phyloP scores from a whole-genome alignment of 2,329 filamentous ascomycete species.

The Penicillium sp. region DNA sequence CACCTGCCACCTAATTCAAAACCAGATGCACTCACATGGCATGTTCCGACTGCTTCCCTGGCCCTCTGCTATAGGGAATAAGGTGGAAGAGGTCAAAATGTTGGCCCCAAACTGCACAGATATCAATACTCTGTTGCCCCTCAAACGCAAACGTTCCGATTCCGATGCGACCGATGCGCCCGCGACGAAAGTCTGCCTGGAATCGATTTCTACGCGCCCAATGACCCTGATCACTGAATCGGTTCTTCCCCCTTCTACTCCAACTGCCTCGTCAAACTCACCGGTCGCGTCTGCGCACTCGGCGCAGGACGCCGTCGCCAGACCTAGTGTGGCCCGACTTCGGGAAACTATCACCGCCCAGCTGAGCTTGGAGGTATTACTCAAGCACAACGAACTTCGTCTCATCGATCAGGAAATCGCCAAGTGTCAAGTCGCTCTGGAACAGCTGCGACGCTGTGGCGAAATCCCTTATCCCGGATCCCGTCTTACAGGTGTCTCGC shows the following conservation, averaged over 20 bases:
- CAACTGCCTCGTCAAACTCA: conserved; percentile 8
- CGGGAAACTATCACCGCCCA: conserved; percentile 78
- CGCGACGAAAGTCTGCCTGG: conserved; percentile 33
- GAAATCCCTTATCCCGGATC: conserved; percentile 84
- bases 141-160: conserved; percentile 59
- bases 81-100: conserved; percentile 47
- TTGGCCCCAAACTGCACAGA: conserved; percentile 36
- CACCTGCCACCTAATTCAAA: conserved; percentile 13
- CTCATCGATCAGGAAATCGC: conserved; percentile 94
- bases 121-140: conserved; percentile 36
- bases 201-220: conserved; percentile 18
- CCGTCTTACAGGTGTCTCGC: conserved; percentile 56
- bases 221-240: conserved; percentile 5
- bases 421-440: conserved; percentile 89
- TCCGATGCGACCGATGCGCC: conserved; percentile 45
- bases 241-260: conserved; percentile 3
- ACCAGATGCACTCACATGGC: conserved; percentile 40
- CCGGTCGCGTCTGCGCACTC: conserved; percentile 16
- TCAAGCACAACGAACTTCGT: conserved; percentile 92
- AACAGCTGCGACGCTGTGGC: conserved; percentile 89
- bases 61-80: conserved; percentile 46
- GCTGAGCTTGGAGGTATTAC: conserved; percentile 83
- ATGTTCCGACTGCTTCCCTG: conserved; percentile 51
- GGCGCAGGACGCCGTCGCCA: conserved; percentile 19
- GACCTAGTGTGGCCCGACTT: conserved; percentile 48